Evolutionary conservation across 2,329 filamentous ascomycete species (phyloP).

Genomic region (Didymella pomorum): DNA sequence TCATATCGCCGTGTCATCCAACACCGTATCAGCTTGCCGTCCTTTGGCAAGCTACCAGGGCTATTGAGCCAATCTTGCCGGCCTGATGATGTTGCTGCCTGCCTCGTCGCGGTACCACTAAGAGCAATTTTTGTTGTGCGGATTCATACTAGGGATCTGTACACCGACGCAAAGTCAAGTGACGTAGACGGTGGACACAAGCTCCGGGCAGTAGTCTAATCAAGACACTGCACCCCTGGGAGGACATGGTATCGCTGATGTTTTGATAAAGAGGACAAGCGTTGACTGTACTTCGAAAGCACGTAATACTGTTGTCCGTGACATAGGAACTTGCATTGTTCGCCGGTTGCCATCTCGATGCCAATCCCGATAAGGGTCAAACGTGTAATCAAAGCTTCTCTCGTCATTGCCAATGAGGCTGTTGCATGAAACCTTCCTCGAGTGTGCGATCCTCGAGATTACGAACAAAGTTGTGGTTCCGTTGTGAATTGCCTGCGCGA

Average conservation of each 20-base stretch:
- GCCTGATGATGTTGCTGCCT: constrained; percentile 8
- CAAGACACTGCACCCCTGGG: background rate
- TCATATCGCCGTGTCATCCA: constrained; percentile 7
- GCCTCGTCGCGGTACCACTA: background rate
- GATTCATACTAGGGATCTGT: constrained; percentile 5
- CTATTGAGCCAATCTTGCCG: constrained; percentile 14
- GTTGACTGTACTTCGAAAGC: constrained; percentile 17
- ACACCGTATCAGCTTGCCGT: constrained; percentile 4
- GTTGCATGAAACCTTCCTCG: constrained; percentile 86
- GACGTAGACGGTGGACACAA: background rate
- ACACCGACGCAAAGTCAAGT: constrained; percentile 15
- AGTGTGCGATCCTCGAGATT: constrained; percentile 93
- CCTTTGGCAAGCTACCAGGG: constrained; percentile 6
- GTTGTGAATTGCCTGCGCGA: constrained; percentile 67
- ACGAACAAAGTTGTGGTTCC: constrained; percentile 88
- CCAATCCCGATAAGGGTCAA: constrained; percentile 3
- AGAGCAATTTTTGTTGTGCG: constrained; percentile 4
- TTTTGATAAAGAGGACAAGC: background rate
- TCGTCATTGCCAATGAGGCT: constrained; percentile 71
- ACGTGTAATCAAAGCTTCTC: constrained; percentile 17
- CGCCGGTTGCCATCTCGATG: constrained; percentile 8
- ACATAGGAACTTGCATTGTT: background rate
- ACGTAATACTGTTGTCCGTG: constrained; percentile 15
- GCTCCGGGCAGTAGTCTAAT: background rate
- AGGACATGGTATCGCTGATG: background rate